These are phyloP conservation scores for Lizanozyma gosingica DNA, from an alignment of 1,139 yeast genomes.

Conservation along the genomic window DNA sequence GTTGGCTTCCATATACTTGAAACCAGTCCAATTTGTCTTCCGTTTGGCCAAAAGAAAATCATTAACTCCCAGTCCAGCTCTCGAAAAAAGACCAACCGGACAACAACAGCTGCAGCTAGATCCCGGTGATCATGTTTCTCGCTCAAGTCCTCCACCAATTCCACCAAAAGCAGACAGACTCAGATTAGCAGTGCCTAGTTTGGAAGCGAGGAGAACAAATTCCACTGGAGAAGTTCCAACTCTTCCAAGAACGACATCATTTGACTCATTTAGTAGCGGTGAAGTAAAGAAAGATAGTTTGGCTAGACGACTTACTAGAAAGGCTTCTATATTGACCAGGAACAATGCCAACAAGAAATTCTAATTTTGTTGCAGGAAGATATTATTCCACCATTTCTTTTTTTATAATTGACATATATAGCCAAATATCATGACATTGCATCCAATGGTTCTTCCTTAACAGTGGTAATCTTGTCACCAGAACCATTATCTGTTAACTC, in stretches of 20 bases:
- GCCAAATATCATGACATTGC: conserved; percentile 4
- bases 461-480: neutral
- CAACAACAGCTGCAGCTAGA: too few relatives aligned
- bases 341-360: neutral
- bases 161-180: conserved; percentile 3
- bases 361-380: neutral
- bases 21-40: conserved; percentile 76
- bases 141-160: conserved; percentile 5
- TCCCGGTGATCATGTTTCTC: neutral
- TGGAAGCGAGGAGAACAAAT: neutral
- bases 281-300: conserved; percentile 17
- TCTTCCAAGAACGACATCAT: conserved; percentile 8
- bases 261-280: conserved; percentile 9
- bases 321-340: conserved; percentile 17
- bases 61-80: conserved; percentile 57
- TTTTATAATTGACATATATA: neutral
- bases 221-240: conserved; percentile 6
- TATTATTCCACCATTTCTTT: neutral
- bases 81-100: conserved; percentile 21
- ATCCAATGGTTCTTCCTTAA: neutral
- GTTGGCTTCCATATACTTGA: conserved; percentile 73
- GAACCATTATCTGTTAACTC: neutral
- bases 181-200: neutral
- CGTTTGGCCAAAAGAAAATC: conserved; percentile 49
- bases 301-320: conserved; percentile 22